These are phyloP conservation scores for Scheffersomyces stipitis DNA, from an alignment of 805 yeast species.

Conservation along the genomic window DNA sequence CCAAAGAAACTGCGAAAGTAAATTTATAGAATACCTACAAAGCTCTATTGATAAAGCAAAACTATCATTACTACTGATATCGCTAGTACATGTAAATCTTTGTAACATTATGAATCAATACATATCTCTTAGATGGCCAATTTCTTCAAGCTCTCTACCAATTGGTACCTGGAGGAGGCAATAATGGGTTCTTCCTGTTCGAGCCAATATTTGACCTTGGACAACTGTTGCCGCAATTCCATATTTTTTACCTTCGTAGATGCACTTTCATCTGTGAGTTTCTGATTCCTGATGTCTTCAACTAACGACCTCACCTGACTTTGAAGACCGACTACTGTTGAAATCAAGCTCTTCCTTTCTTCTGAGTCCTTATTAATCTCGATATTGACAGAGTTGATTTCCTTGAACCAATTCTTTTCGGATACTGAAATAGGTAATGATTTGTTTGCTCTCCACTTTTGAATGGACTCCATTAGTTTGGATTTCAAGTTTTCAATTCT, in stretches of 20 bases:
- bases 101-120: too few species aligned
- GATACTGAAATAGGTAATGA: constrained; percentile 33
- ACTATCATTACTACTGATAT: too few species aligned
- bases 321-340: constrained; percentile 14
- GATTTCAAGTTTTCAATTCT: constrained; percentile 20
- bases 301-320: constrained; percentile 18
- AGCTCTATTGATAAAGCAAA: too few species aligned
- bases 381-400: constrained; percentile 27
- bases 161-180: constrained; percentile 9
- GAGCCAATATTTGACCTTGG: constrained; percentile 17
- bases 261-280: too few species aligned
- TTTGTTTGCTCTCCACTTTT: constrained; percentile 16
- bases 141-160: constrained; percentile 10
- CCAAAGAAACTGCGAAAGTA: too few species aligned
- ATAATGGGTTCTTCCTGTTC: constrained; percentile 19
- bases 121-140: background rate
- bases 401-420: constrained; percentile 38
- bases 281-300: too few species aligned
- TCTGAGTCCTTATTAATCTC: constrained; percentile 8
- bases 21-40: too few species aligned
- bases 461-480: constrained; percentile 22
- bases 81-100: too few species aligned
- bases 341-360: constrained; percentile 9
- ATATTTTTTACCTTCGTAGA: constrained; percentile 12
- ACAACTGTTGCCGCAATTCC: constrained; percentile 14